Evolutionary conservation across 2,329 filamentous ascomycete species (phyloP).

Genomic region (Hymenoscyphus occultus): DNA sequence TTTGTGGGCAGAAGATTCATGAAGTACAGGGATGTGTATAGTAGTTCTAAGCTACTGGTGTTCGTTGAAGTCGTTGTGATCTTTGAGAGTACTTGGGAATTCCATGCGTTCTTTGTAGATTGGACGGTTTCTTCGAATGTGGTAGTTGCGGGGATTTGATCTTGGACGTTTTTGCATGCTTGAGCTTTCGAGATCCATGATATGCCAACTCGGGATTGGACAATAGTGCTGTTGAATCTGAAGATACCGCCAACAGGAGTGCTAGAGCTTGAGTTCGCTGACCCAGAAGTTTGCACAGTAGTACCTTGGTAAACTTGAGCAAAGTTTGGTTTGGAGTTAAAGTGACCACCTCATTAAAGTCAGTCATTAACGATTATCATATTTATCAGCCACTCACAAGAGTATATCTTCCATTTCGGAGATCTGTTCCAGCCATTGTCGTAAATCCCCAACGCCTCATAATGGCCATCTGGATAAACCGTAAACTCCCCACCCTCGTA

Average conservation of each 20-base stretch:
- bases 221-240: slow-evolving; percentile 40
- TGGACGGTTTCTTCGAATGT: slow-evolving; percentile 41
- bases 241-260: slow-evolving; percentile 47
- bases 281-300: slow-evolving; percentile 31
- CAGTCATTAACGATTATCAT: no score
- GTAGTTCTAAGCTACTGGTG: slow-evolving; percentile 52
- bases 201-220: slow-evolving; percentile 50
- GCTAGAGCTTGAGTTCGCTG: slow-evolving; percentile 39
- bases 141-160: slow-evolving; percentile 44
- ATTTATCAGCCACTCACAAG: no score
- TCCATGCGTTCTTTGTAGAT: slow-evolving; percentile 55
- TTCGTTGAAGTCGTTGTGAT: slow-evolving; percentile 58
- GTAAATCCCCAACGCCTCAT: slow-evolving; percentile 60
- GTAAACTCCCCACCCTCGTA: slow-evolving; percentile 59
- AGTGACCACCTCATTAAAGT: slow-evolving; percentile 32
- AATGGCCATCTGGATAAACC: slow-evolving; percentile 50
- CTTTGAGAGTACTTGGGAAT: slow-evolving; percentile 58
- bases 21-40: slow-evolving; percentile 66
- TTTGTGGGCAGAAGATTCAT: slow-evolving; percentile 50
- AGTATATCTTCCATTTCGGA: slow-evolving; percentile 60
- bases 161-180: slow-evolving; percentile 47
- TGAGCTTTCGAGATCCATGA: slow-evolving; percentile 49
- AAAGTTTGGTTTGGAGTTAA: slow-evolving; percentile 23
- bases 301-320: slow-evolving; percentile 32
- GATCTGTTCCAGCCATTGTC: slow-evolving; percentile 66